Base-by-base conservation (phyloP, 1,284 basidiomycete species). In the Tylopilus orsonianus region DNA sequence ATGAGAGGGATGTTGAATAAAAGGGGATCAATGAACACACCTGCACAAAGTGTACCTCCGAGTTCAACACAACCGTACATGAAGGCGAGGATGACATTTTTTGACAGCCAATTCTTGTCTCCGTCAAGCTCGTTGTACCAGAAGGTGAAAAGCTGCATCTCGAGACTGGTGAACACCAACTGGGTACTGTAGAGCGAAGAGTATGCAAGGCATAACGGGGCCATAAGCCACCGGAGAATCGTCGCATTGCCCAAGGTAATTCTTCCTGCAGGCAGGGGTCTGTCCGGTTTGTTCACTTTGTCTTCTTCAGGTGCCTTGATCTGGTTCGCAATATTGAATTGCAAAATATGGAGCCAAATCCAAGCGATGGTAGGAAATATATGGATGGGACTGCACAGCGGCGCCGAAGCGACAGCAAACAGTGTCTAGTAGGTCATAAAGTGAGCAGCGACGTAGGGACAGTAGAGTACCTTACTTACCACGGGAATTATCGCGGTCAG, bases 251-350 rank as follows among this genome's bases (percentile, higher is more conserved):
- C 27, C 2, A 68, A 18, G 0, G 71, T 59, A 20, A 77, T 67
- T 5, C 70, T 65, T 8, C 64, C 62, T 4, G 70, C 53, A 0
- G 75, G 74, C 14, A 76, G 54, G 0, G 75, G 75, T 9, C 75
- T 56, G 33, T 66, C 64, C 3, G 67, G 61, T 44, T 77, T 72
- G 57, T 76, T 76, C 26, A 59, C 24, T 18, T 45, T 51, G 54
- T 78, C 75, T 52, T 77, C 76, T 13, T 67, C 66, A 2, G 64
- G 62, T 3, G 60, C 57, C 18, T 70, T 58, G 37, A 63, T 65
- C 56, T 77, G 75, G 45, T 77, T 77, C 1, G 75, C 67, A 16
- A 77, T 57, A 38, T 70, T 57, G 52, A 71, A 71, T 30, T 75
- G 73, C 8, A 78, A 58, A 1, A 71, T 52, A 34, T 78, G 71